Evolutionary conservation across 2,329 filamentous ascomycete genomes (phyloP).

Genomic region (Leptographium procerum): DNA sequence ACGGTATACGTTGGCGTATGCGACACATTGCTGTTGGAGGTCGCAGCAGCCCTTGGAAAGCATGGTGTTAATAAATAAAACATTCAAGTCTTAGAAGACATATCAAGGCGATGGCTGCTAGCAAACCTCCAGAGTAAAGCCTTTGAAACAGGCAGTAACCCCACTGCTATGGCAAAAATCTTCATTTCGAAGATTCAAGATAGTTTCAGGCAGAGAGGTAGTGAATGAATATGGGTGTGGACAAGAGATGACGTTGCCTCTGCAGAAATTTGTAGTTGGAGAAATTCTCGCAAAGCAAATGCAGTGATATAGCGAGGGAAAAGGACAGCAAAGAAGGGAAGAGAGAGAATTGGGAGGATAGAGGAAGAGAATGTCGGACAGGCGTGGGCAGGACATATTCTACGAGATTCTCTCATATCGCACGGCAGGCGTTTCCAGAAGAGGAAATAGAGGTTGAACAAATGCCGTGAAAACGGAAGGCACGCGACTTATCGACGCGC

Average conservation of each 20-base stretch:
- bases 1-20: slow-evolving; percentile 1
- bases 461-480: neutral
- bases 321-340: neutral
- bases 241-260: neutral
- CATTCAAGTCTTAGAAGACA: too few relatives aligned
- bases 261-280: too few relatives aligned
- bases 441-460: neutral
- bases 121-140: neutral
- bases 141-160: neutral
- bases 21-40: too few relatives aligned
- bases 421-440: neutral
- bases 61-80: too few relatives aligned
- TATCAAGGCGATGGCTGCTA: neutral
- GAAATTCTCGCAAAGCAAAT: too few relatives aligned
- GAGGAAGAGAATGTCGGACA: too few relatives aligned
- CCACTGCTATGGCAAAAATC: neutral
- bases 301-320: neutral
- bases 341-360: neutral
- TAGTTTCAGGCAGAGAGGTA: neutral
- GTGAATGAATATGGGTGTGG: neutral
- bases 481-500: neutral
- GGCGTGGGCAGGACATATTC: neutral
- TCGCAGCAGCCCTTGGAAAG: neutral
- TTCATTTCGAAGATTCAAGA: neutral
- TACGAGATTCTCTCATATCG: neutral